These are phyloP conservation scores for Neltuma alba DNA, from an alignment of 306 rosid genomes.

Conservation along the genomic window DNA sequence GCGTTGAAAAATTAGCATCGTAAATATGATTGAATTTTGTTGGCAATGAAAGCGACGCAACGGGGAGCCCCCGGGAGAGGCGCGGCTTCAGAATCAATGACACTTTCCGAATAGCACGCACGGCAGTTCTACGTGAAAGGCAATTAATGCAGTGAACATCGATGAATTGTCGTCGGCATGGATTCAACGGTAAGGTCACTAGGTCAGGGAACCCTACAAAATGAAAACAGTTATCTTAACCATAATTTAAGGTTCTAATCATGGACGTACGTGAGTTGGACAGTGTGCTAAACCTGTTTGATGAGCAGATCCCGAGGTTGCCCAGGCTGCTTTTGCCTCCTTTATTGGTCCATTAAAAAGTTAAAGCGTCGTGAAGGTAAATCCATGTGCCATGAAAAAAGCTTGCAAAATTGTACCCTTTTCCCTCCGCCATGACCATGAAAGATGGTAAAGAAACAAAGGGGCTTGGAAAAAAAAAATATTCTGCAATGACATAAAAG, in stretches of 20 bases:
- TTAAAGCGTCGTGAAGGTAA: constrained; percentile 42
- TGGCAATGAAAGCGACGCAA: background rate
- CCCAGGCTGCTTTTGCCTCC: constrained; percentile 42
- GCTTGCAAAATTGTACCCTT: constrained; percentile 49
- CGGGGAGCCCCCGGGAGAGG: background rate
- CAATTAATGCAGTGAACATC: background rate
- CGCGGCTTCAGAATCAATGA: background rate
- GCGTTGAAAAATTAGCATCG: background rate
- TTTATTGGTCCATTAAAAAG: constrained; percentile 53
- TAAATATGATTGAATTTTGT: background rate
- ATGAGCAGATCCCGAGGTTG: constrained; percentile 62
- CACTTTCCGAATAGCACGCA: background rate
- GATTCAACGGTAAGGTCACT: background rate
- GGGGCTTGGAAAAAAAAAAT: constrained; percentile 46
- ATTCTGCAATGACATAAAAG: constrained; percentile 63
- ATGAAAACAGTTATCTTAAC: background rate
- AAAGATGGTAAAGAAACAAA: constrained; percentile 42
- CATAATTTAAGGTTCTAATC: constrained; percentile 42
- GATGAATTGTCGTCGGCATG: background rate
- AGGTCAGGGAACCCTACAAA: background rate
- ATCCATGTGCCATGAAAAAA: constrained; percentile 64
- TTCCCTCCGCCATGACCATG: constrained; percentile 33
- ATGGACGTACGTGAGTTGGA: constrained; percentile 41
- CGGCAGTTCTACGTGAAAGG: background rate
- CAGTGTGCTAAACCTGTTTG: constrained; percentile 38